Base-by-base conservation (phyloP, 2,329 filamentous ascomycete species). In the Cadophora luteo-olivacea region DNA sequence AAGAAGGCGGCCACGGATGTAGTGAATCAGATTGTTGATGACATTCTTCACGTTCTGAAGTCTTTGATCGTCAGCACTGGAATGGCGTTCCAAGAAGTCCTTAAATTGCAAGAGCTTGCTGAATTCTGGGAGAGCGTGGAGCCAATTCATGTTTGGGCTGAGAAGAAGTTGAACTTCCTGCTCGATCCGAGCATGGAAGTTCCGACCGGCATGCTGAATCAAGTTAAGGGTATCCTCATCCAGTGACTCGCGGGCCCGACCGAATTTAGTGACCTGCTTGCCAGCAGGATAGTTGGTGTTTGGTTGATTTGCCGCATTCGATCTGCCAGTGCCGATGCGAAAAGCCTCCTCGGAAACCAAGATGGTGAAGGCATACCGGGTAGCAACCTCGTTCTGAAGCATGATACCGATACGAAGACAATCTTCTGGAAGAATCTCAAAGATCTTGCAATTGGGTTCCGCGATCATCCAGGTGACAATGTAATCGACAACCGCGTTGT, bases 331-430 rank as follows among this genome's bases (percentile, higher is more conserved):
- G 3, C 68, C 72, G 29, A 72, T 54, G 4, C 63, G 66, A 14
- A 91, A 74, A 3, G 88, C 89, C 63, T 85, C 82, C 74, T 92
- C 89, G 22, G 85, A 87, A 25, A 91, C 89, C 4, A 92, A 81
- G 32, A 90, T 84, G 12, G 83, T 81, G 72, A 90, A 91, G 0
- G 88, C 81, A 24, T 79, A 75, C 38, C 82, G 81, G 0, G 83
- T 79, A 1, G 88, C 74, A 14, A 80, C 75, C 0, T 79, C 75
- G 11, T 83, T 79, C 67, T 83, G 70, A 6, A 89, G 73, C 3
- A 78, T 78, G 70, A 83, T 82, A 5, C 84, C 88, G 8, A 92
- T 86, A 25, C 84, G 82, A 38, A 91, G 82, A 8, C 85, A 80
- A 63, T 87, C 84, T 72, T 92, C 89, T 0, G 90, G 86, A 45